phyloP scores from a whole-genome alignment of 164 flowering plant species.

The Cinnamomum chago region DNA sequence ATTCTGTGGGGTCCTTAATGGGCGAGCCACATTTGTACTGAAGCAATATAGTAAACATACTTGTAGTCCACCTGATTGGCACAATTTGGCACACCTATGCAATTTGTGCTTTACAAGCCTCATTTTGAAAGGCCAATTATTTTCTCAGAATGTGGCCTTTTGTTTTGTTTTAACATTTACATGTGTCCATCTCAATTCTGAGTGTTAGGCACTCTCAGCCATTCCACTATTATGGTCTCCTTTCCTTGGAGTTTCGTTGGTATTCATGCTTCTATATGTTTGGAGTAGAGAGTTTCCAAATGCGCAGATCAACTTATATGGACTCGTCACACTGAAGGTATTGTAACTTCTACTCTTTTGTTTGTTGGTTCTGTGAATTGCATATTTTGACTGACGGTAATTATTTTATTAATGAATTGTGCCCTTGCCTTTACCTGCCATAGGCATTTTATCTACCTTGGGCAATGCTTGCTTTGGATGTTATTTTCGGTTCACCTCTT shows the following conservation, averaged over 20 bases:
- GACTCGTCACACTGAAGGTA: conserved; percentile 53
- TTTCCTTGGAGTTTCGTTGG: conserved; percentile 45
- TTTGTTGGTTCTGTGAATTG: not conserved
- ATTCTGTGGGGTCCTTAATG: too few relatives aligned
- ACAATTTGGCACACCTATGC: too few relatives aligned
- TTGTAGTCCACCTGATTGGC: too few relatives aligned
- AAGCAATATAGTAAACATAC: too few relatives aligned
- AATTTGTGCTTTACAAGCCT: too few relatives aligned
- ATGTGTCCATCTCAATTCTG: not conserved
- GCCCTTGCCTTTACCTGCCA: not conserved
- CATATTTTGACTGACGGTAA: not conserved
- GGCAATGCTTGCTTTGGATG: conserved; percentile 96
- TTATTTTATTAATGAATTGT: conserved; percentile 1
- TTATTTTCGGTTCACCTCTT: conserved; percentile 77
- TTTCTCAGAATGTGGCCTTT: too few relatives aligned
- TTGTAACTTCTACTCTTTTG: not conserved
- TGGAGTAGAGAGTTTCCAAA: conserved; percentile 65
- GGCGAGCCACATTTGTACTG: too few relatives aligned
- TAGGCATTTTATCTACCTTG: conserved; percentile 99
- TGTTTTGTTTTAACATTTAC: not conserved
- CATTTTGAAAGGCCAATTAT: not conserved
- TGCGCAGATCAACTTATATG: conserved; percentile 45
- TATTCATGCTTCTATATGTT: conserved; percentile 56
- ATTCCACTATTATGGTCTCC: conserved; percentile 37
- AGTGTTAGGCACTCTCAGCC: conserved; percentile 16